Evolutionary conservation across 192 early-diverging fungal genomes (phyloP).

Genomic region (Linnemannia exigua): DNA sequence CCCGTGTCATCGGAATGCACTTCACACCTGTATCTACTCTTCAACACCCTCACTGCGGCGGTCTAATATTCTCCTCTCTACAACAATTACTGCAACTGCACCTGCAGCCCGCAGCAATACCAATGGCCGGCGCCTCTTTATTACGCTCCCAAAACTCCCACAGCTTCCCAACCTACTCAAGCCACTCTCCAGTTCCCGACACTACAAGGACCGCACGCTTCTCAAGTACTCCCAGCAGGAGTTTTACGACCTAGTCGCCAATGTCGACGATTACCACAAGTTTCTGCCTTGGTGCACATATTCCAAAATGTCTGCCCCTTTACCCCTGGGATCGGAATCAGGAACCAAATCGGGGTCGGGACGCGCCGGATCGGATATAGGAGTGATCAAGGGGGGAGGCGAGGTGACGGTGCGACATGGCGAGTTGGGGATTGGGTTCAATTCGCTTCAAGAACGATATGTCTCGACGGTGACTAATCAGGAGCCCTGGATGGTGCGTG

Average conservation of each 20-base stretch:
- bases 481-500: constrained; percentile 73
- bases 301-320: constrained; percentile 69
- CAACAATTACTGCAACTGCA: neutral
- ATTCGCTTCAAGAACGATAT: constrained; percentile 83
- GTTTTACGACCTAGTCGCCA: constrained; percentile 85
- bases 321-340: neutral
- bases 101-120: neutral
- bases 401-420: constrained; percentile 66
- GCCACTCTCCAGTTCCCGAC: constrained; percentile 14
- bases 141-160: constrained; percentile 30
- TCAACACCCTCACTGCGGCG: neutral
- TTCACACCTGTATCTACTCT: neutral
- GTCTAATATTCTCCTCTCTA: neutral
- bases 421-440: constrained; percentile 86
- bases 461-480: constrained; percentile 80
- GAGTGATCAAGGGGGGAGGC: neutral
- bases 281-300: constrained; percentile 89
- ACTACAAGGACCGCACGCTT: constrained; percentile 42
- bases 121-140: constrained; percentile 19
- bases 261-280: constrained; percentile 82
- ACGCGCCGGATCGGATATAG: neutral
- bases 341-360: neutral
- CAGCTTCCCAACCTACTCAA: constrained; percentile 35
- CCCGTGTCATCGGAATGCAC: neutral
- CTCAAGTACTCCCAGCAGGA: constrained; percentile 81